phyloP scores from a whole-genome alignment of 2,329 filamentous ascomycete genomes.

The Ophiostoma triangulosporum region DNA sequence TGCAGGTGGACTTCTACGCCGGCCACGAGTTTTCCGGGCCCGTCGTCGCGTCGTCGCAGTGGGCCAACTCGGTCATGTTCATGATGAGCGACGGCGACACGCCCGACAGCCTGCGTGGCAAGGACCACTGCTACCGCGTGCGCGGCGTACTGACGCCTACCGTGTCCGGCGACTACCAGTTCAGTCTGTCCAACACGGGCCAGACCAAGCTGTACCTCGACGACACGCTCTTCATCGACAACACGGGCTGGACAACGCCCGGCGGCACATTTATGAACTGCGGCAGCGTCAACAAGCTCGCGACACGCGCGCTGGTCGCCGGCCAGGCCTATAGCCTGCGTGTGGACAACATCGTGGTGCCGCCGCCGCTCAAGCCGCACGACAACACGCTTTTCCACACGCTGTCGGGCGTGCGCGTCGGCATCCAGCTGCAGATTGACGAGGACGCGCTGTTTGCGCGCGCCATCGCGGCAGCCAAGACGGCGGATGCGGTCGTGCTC shows the following conservation, averaged over 20 bases:
- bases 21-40: conserved; percentile 11
- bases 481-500: conserved; percentile 19
- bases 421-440: conserved; percentile 7
- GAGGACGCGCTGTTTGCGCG: conserved; percentile 11
- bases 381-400: conserved; percentile 17
- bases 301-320: conserved; percentile 5
- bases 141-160: conserved; percentile 18
- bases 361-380: conserved; percentile 12
- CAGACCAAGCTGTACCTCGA: conserved; percentile 18
- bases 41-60: conserved; percentile 8
- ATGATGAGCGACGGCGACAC: conserved; percentile 16
- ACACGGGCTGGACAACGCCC: conserved; percentile 30
- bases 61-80: conserved; percentile 13
- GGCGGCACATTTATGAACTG: conserved; percentile 20
- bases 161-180: conserved; percentile 16
- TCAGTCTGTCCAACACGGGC: conserved; percentile 16
- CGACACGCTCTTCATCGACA: conserved; percentile 30
- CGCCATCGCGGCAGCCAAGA: conserved; percentile 25
- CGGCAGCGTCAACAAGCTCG: conserved; percentile 12
- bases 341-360: conserved; percentile 14
- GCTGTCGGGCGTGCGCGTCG: conserved; percentile 13
- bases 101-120: conserved; percentile 13
- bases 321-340: conserved; percentile 8
- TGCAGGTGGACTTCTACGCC: conserved; percentile 13
- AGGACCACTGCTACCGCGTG: conserved; percentile 18